Base-by-base conservation (phyloP, 2,329 filamentous ascomycete genomes). In the Xylaria sp. region DNA sequence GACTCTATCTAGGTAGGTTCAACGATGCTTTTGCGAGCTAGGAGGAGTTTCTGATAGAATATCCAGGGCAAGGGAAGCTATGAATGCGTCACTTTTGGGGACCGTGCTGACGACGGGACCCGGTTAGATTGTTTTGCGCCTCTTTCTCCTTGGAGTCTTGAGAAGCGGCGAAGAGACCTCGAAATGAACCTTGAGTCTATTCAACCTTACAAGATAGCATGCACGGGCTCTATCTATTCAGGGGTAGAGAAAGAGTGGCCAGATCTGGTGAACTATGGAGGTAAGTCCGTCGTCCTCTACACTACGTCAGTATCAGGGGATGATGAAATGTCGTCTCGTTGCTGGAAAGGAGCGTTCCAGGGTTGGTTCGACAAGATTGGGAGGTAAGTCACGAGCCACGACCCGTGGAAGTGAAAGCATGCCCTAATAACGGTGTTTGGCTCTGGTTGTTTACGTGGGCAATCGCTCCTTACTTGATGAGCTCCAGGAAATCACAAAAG, bases 151-250 rank as follows among this genome's bases (percentile, higher is more conserved):
- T 57, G 35, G 49, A 49, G 54, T 57, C 54, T 57, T 57, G 44
- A 57, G 54, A 57, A 57, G 54, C 54, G 44, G 35, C 44, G 54
- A 57, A 57, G 54, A 57, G 46, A 51, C 44, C 54, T 57, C 54
- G 44, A 51, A 57, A 57, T 57, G 37, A 57, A 57, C 54, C 54
- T 43, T 51, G 37, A 51, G 46, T 43, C 25, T 57, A 57, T 57
- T 57, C 44, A 57, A 41, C 44, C 54, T 57, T 19, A 57, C 54
- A 35, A 57, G 54, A 57, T 57, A 57, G 43, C 35, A 57, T 57
- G 35, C 44, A 57, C 54, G 35, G 44, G 54, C 54, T 57, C 11
- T 49, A 57, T 57, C 33, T 57, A 57, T 57, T 57, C 37, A 49
- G 54, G 44, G 46, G 35, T 44, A 57, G 54, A 57, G 54, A 57